Evolutionary conservation across 176 grass and related monocot genomes (phyloP).

Genomic region (Triticum dicoccoides): DNA sequence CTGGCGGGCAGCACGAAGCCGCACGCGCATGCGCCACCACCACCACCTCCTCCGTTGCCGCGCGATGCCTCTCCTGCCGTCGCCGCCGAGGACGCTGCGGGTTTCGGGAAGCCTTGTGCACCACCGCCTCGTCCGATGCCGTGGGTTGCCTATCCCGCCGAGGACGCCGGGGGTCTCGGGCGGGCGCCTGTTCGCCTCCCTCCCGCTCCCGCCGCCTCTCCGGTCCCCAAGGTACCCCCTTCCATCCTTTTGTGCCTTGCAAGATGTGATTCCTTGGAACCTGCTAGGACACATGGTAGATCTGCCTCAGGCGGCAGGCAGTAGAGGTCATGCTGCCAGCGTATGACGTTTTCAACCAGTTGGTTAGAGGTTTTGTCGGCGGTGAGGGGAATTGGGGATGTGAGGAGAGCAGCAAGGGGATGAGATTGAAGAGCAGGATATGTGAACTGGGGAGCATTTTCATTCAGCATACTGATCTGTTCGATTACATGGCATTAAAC

Average conservation of each 20-base stretch:
- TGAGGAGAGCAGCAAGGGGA: not conserved
- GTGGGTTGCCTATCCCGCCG: not conserved
- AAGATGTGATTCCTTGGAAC: not conserved
- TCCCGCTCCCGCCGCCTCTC: constrained; percentile 40
- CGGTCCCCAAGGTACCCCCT: constrained; percentile 47
- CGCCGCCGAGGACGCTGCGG: not conserved
- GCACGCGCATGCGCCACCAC: not conserved
- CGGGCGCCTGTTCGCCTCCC: constrained; percentile 42
- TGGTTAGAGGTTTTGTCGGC: not conserved
- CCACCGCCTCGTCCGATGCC: constrained; percentile 15
- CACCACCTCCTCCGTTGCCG: constrained; percentile 19
- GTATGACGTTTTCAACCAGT: not conserved
- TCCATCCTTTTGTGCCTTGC: not conserved
- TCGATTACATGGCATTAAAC: not conserved
- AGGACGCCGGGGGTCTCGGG: constrained; percentile 15
- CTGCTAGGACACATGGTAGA: not conserved
- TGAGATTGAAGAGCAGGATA: not conserved
- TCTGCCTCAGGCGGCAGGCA: not conserved
- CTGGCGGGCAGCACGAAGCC: not conserved
- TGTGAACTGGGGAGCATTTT: not conserved
- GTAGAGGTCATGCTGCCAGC: not conserved
- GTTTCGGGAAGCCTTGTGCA: not conserved
- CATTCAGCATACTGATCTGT: not conserved
- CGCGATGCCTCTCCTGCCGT: constrained; percentile 22
- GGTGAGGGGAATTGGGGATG: not conserved